phyloP scores from a whole-genome alignment of 2,329 filamentous ascomycete genomes.

The Stachybotrys chartarum region DNA sequence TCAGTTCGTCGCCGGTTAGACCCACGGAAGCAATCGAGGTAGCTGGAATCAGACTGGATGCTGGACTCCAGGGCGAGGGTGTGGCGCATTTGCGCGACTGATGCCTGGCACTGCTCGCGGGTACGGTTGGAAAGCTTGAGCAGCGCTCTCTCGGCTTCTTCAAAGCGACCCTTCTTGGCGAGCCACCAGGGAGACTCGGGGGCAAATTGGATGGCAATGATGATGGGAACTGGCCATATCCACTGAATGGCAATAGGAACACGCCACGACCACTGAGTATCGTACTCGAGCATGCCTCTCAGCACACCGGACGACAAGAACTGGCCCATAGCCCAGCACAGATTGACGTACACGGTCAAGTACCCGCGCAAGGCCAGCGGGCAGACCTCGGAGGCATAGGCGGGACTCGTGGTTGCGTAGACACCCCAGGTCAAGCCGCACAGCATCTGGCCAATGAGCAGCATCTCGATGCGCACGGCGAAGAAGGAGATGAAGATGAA shows the following conservation, averaged over 20 bases:
- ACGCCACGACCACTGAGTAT: slow-evolving; percentile 25
- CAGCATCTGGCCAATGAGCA: slow-evolving; percentile 37
- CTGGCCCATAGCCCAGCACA: slow-evolving; percentile 35
- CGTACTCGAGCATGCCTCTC: slow-evolving; percentile 19
- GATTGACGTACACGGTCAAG: slow-evolving; percentile 33
- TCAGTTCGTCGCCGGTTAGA: slow-evolving; percentile 37
- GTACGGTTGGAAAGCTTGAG: slow-evolving; percentile 25
- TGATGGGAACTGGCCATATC: slow-evolving; percentile 22
- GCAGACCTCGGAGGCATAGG: slow-evolving; percentile 37
- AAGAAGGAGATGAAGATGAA: slow-evolving; percentile 25
- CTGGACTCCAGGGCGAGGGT: slow-evolving; percentile 36
- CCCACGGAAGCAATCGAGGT: slow-evolving; percentile 40
- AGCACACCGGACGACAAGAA: slow-evolving; percentile 28
- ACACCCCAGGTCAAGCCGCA: slow-evolving; percentile 35
- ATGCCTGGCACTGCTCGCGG: slow-evolving; percentile 33
- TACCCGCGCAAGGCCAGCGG: slow-evolving; percentile 32
- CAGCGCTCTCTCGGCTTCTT: slow-evolving; percentile 18
- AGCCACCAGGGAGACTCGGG: slow-evolving; percentile 28
- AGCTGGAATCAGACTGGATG: slow-evolving; percentile 27
- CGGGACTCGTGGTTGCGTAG: slow-evolving; percentile 32
- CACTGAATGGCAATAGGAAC: slow-evolving; percentile 30
- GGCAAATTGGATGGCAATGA: slow-evolving; percentile 17
- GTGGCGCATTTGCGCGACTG: slow-evolving; percentile 61
- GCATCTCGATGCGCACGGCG: slow-evolving; percentile 25
- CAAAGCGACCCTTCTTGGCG: slow-evolving; percentile 15